Base-by-base conservation (phyloP, 176 grass and related monocot genomes). In the Zoysia pacifica region DNA sequence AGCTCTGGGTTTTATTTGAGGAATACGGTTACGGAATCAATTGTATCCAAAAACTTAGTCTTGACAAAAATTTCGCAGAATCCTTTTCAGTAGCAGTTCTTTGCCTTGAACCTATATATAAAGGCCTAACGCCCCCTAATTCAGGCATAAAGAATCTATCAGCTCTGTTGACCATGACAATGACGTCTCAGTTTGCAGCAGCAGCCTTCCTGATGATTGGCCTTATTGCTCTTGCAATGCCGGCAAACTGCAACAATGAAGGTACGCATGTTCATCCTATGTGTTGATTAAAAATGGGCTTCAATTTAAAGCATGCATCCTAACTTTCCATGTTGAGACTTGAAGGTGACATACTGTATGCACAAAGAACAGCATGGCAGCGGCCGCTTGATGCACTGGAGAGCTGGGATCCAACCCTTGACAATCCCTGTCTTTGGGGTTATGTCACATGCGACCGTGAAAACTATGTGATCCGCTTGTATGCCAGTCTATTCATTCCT, bases 381-480 rank as follows among this genome's bases (percentile, higher is more conserved):
- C 78, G 82, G 52, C 78, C 78, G 2, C 56, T 51, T 7, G 67
- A 62, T 62, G 82, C 77, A 44, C 49, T 89, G n/a, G 18, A 77
- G 67, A 85, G 67, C 59, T 89, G 78, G 87, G 78, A 89, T 81
- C 76, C 87, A 43, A 77, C 78, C 51, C 62, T 68, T 14, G 70
- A 38, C 5, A 78, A 85, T 46, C 87, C 87, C 43, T 89, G 87
- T 51, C 10, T 4, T 6, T 89, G 73, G 82, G 49, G 53, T 3
- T 82, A 85, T 51, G 20, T 58, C 55, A 58, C 55, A 19, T 19
- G 18, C 6, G 6, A 58, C 18, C n/a, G 19, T 6, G 55, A 58
- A 58, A 58, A 19, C 55, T 18, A 19, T 5, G 5, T n/a, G 8
- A 58, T 7, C 2, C 18, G 5, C 55, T 19, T 19, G 55, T 58